These are phyloP conservation scores for Vigna nakashimae DNA, from an alignment of 306 rosid species.

Conservation along the genomic window DNA sequence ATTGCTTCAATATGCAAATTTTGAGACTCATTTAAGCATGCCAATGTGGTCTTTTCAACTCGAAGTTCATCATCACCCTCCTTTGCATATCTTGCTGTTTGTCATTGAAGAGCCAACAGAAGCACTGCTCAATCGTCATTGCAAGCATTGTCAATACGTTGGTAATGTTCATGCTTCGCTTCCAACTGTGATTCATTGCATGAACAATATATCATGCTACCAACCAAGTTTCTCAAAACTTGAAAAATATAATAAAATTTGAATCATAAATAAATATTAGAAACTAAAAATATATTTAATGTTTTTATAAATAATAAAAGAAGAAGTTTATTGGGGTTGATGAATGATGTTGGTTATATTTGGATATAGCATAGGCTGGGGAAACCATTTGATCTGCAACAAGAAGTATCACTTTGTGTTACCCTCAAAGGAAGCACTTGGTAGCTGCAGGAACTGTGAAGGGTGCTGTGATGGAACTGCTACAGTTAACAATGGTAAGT, in stretches of 20 bases:
- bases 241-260: no score
- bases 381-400: slow-evolving; percentile 77
- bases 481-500: slow-evolving; percentile 52
- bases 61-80: slow-evolving; percentile 78
- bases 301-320: no score
- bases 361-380: slow-evolving; percentile 72
- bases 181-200: not conserved
- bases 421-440: slow-evolving; percentile 73
- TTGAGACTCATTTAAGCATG: slow-evolving; percentile 57
- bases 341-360: slow-evolving; percentile 25
- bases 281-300: no score
- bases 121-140: slow-evolving; percentile 53
- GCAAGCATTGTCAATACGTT: slow-evolving; percentile 84
- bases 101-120: slow-evolving; percentile 73
- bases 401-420: slow-evolving; percentile 88
- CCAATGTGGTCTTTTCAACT: slow-evolving; percentile 87
- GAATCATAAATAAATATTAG: no score
- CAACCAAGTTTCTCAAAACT: no score
- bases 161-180: slow-evolving; percentile 55
- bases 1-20: slow-evolving; percentile 72
- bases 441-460: slow-evolving; percentile 55
- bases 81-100: slow-evolving; percentile 66
- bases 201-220: no score
- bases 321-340: not conserved
- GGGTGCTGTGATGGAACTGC: slow-evolving; percentile 43